Evolutionary conservation across 1,284 basidiomycete species (phyloP).

Genomic region (Lentinula novae-zelandiae): DNA sequence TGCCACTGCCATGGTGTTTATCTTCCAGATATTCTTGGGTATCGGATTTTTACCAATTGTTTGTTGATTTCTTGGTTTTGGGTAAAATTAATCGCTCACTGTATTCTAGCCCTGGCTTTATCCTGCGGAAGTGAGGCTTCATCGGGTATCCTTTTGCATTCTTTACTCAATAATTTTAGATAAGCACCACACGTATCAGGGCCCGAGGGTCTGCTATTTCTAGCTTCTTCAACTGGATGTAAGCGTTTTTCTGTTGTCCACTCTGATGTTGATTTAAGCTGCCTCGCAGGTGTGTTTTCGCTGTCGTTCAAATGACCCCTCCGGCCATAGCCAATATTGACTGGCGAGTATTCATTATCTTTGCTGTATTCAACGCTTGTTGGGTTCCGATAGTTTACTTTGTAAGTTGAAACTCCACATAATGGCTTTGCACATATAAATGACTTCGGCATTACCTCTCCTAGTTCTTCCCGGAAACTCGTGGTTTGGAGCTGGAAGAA

Average conservation of each 20-base stretch:
- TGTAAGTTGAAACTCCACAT: constrained; percentile 3
- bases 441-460: not conserved
- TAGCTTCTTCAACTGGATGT: constrained; percentile 41
- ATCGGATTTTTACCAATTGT: constrained; percentile 39
- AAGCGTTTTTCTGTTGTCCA: not conserved
- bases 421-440: not conserved
- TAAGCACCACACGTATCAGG: constrained; percentile 35
- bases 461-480: constrained; percentile 42
- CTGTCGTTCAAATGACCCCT: constrained; percentile 46
- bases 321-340: constrained; percentile 41
- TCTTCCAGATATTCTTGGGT: constrained; percentile 39
- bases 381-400: constrained; percentile 41
- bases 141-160: not conserved
- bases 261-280: not conserved
- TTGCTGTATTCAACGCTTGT: constrained; percentile 41
- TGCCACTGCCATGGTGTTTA: constrained; percentile 36
- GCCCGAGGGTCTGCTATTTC: constrained; percentile 33
- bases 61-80: constrained; percentile 11
- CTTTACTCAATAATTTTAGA: constrained; percentile 20
- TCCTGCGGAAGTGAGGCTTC: constrained; percentile 32
- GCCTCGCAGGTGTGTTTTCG: constrained; percentile 31
- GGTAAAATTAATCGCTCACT: not conserved
- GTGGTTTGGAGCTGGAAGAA: constrained; percentile 39
- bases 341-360: constrained; percentile 46
- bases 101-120: constrained; percentile 37